These are phyloP conservation scores for Funneliformis geosporum DNA, from an alignment of 192 early-diverging fungal genomes.

Conservation along the genomic window DNA sequence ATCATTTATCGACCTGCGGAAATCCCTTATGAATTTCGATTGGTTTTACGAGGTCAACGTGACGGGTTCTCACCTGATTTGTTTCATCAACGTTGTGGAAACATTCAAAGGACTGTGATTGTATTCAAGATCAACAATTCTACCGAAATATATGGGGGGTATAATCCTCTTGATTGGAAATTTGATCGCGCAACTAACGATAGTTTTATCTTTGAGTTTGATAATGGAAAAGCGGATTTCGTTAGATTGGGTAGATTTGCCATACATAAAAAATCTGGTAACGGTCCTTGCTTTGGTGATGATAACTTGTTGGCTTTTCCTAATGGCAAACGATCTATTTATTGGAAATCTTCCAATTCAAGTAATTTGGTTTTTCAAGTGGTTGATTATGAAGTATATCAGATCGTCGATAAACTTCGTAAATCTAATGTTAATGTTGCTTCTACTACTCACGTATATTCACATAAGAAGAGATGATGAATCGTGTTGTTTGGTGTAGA, in stretches of 20 bases:
- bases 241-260: background rate
- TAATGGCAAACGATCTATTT: background rate
- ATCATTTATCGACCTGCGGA: background rate
- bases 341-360: background rate
- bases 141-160: conserved; percentile 4
- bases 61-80: conserved; percentile 4
- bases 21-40: conserved; percentile 17
- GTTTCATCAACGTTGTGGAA: conserved; percentile 1
- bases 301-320: conserved; percentile 11
- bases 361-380: background rate
- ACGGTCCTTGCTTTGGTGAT: conserved; percentile 15
- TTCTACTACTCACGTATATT: background rate
- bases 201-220: conserved; percentile 16
- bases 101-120: background rate
- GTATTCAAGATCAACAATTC: conserved; percentile 1
- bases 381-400: conserved; percentile 15
- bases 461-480: conserved; percentile 2
- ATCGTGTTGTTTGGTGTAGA: background rate
- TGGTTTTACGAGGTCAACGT: background rate
- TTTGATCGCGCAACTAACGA: conserved; percentile 11
- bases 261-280: background rate
- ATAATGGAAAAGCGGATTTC: conserved; percentile 8
- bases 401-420: conserved; percentile 6
- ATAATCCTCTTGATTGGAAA: conserved; percentile 24
- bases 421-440: background rate